Evolutionary conservation across 2,329 filamentous ascomycete genomes (phyloP).

Genomic region (Colletotrichum graminicola): DNA sequence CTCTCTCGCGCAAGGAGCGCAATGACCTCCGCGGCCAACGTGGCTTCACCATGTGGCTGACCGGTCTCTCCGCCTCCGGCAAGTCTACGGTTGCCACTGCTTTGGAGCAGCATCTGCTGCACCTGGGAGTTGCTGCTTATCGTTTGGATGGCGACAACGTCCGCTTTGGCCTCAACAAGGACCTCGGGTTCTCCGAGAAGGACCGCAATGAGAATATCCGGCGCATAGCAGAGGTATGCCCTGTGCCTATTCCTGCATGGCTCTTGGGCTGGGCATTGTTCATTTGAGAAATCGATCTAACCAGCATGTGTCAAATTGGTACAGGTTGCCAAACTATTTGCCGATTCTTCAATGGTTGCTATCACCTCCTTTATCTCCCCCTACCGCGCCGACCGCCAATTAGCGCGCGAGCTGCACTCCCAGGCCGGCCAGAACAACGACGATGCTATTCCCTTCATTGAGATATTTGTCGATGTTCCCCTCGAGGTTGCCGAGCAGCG

Average conservation of each 20-base stretch:
- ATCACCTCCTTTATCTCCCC: slow-evolving; percentile 98
- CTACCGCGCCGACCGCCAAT: slow-evolving; percentile 86
- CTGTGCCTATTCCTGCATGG: background rate
- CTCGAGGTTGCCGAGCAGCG: slow-evolving; percentile 93
- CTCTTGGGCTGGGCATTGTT: background rate
- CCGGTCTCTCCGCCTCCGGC: slow-evolving; percentile 93
- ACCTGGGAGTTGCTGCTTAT: slow-evolving; percentile 86
- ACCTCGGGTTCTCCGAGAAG: slow-evolving; percentile 92
- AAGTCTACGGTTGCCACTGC: slow-evolving; percentile 98
- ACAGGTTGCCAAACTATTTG: slow-evolving; percentile 93
- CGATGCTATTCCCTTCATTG: slow-evolving; percentile 86
- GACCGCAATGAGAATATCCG: slow-evolving; percentile 99
- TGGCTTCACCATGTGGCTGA: slow-evolving; percentile 98
- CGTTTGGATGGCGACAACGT: slow-evolving; percentile 98
- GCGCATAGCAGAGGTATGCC: slow-evolving; percentile 82
- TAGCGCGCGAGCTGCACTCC: slow-evolving; percentile 84
- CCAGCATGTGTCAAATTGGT: background rate
- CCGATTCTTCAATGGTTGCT: slow-evolving; percentile 87
- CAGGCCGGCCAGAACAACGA: slow-evolving; percentile 67
- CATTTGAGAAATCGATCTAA: background rate
- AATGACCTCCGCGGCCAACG: slow-evolving; percentile 81
- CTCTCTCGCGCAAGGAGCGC: slow-evolving; percentile 83
- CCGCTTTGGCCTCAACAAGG: slow-evolving; percentile 97
- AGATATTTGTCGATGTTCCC: slow-evolving; percentile 93
- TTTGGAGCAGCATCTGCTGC: slow-evolving; percentile 95